phyloP scores from a whole-genome alignment of 306 rosid species.

The Quercus berberidifolia region DNA sequence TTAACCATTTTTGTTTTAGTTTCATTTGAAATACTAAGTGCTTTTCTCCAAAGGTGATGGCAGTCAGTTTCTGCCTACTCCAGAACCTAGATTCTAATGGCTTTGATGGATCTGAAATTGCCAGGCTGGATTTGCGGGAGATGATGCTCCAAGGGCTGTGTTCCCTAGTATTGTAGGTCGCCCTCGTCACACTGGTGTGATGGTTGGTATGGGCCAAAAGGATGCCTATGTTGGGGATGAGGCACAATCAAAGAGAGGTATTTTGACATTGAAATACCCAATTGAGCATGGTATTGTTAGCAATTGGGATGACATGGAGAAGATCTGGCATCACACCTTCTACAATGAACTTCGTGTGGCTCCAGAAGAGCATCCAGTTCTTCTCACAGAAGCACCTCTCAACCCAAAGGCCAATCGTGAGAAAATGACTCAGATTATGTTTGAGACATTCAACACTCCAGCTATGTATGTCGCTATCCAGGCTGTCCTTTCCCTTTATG shows the following conservation, averaged over 20 bases:
- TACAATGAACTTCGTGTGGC: conserved; percentile 71
- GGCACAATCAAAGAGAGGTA: conserved; percentile 61
- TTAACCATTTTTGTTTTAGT: neutral
- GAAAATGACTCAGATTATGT: conserved; percentile 96
- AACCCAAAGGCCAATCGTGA: conserved; percentile 97
- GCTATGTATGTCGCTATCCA: conserved; percentile 98
- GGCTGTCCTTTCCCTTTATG: conserved; percentile 96
- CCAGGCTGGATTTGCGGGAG: conserved; percentile 98
- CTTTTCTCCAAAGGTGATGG: neutral
- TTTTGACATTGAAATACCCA: conserved; percentile 61
- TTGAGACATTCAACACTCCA: conserved; percentile 91
- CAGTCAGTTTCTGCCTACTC: neutral
- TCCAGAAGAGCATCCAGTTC: conserved; percentile 97
- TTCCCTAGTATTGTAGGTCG: conserved; percentile 98
- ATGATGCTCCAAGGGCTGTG: conserved; percentile 98
- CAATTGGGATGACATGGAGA: conserved; percentile 84
- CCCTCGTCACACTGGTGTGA: conserved; percentile 94
- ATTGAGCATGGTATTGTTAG: conserved; percentile 94
- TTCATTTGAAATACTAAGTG: neutral
- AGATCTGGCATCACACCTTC: no score
- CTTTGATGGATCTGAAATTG: conserved; percentile 4
- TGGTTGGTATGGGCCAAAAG: conserved; percentile 99
- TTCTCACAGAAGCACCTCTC: conserved; percentile 95
- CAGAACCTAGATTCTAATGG: neutral
- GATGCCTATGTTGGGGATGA: conserved; percentile 98